Base-by-base conservation (phyloP, 1,139 yeast genomes). In the Yarrowia galli region DNA sequence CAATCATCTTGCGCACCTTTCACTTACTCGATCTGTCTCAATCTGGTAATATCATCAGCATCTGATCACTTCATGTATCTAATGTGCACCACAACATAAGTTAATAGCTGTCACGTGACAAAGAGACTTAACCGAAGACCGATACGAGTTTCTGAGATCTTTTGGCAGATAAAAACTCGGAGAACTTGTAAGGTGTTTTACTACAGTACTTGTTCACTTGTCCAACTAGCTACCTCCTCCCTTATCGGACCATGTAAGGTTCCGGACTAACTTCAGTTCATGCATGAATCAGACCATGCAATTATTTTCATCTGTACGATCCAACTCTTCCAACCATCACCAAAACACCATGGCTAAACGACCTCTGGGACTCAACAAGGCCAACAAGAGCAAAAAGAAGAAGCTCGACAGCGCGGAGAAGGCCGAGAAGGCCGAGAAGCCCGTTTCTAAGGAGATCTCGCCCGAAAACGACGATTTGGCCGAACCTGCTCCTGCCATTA, bases 341-440 rank as follows among this genome's bases (percentile, higher is more conserved):
- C 12, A 5, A 20, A 23, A 56, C n/a, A 56, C 40, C 40, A 58
- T 75, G 79, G 78, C 71, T 53, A 92, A 91, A 75, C 85, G 97
- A 83, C 91, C 93, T 43, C 81, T 90, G 71, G 97, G 98, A 63
- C 79, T 91, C 68, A 91, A 91, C n/a, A 87, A 88, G 73, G 84
- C 87, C 1, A 82, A 86, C 32, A 77, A 76, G 70, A 73, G 77
- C 72, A 71, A 71, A 68, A 69, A 73, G 68, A 72, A 70, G 54
- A 66, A 72, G 66, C 71, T 60, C 15, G 69, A 70, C 69, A 69
- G 66, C 10, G 75, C 71, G 12, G 73, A 71, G 8, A 70, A 71
- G 32, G 72, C 71, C 46, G 67, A 71, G 8, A 70, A 71, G 32
- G 72, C 71, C 46, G 67, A 68, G 25, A 42, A 71, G n/a, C 73